These are phyloP conservation scores for Aspergillus baeticus DNA, from an alignment of 495 filamentous ascomycete species.

Conservation along the genomic window DNA sequence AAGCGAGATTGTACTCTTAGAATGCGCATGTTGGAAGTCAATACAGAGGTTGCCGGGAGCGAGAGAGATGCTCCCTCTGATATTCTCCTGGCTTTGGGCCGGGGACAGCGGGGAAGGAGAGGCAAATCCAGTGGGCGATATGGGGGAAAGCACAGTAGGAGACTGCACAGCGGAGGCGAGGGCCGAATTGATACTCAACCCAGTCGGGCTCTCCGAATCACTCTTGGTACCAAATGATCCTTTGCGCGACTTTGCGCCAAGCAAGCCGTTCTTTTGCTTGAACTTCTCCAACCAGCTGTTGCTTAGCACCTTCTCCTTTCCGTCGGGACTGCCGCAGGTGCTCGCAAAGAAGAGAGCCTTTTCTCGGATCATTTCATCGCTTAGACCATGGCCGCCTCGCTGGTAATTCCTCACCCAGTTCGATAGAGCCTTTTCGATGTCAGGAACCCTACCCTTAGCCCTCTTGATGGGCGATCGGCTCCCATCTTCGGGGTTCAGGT, in stretches of 20 bases:
- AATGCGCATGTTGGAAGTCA: conserved; percentile 56
- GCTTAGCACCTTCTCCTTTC: conserved; percentile 71
- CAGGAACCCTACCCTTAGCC: conserved; percentile 85
- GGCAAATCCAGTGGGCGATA: conserved; percentile 61
- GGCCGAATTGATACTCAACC: conserved; percentile 49
- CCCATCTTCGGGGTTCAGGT: conserved; percentile 84
- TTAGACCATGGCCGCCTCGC: conserved; percentile 70
- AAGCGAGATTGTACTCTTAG: conserved; percentile 57
- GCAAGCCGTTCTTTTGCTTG: conserved; percentile 85
- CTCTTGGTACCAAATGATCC: conserved; percentile 65
- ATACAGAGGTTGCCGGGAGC: conserved; percentile 49
- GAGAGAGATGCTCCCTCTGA: conserved; percentile 51
- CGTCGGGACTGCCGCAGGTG: conserved; percentile 71
- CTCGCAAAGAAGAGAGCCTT: conserved; percentile 85
- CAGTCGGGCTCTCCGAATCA: conserved; percentile 41
- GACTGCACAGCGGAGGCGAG: conserved; percentile 62
- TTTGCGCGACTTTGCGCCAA: conserved; percentile 64
- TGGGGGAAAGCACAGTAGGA: conserved; percentile 67
- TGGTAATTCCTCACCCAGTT: conserved; percentile 86
- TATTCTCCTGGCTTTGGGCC: conserved; percentile 65
- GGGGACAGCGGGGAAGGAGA: conserved; percentile 68
- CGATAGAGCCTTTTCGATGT: conserved; percentile 91
- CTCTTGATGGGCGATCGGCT: conserved; percentile 86
- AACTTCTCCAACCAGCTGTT: conserved; percentile 92
- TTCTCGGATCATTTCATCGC: conserved; percentile 81